Evolutionary conservation across 2,329 filamentous ascomycete species (phyloP).

Genomic region (Septoria linicola): DNA sequence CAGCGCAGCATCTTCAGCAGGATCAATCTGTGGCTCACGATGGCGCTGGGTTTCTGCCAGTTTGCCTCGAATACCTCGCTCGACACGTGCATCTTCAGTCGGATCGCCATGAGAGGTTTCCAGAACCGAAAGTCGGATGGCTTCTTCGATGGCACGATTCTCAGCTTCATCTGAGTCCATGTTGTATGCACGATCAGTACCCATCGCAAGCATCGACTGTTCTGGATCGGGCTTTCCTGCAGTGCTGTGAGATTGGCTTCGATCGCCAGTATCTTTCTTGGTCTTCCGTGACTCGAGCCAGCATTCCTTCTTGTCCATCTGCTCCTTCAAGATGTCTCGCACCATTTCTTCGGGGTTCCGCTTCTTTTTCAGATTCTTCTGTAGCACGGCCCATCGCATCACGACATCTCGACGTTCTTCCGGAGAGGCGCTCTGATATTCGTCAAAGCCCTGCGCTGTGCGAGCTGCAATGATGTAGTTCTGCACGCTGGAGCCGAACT

Average conservation of each 20-base stretch:
- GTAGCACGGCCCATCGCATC: constrained; percentile 61
- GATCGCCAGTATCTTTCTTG: constrained; percentile 16
- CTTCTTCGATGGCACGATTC: constrained; percentile 66
- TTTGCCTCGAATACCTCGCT: constrained; percentile 71
- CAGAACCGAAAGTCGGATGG: constrained; percentile 67
- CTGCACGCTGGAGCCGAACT: constrained; percentile 67
- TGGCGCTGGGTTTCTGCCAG: constrained; percentile 56
- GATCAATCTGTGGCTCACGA: constrained; percentile 36
- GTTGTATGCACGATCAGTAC: constrained; percentile 16
- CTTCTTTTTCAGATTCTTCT: constrained; percentile 59
- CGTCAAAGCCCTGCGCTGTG: constrained; percentile 71
- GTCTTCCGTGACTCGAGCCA: constrained; percentile 15
- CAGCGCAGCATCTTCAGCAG: constrained; percentile 45
- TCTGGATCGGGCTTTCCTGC: constrained; percentile 4
- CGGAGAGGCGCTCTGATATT: constrained; percentile 54
- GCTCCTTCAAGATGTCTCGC: constrained; percentile 43
- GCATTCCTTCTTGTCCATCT: constrained; percentile 35
- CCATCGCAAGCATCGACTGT: constrained; percentile 19
- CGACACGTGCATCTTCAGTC: constrained; percentile 68
- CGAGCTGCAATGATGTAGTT: constrained; percentile 79
- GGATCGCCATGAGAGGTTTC: constrained; percentile 69
- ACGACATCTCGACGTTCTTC: constrained; percentile 66
- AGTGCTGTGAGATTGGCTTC: constrained; percentile 8
- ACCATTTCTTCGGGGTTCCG: constrained; percentile 57
- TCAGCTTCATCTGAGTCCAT: constrained; percentile 39